phyloP scores from a whole-genome alignment of 345 rosid species.

The Populus deltoides region DNA sequence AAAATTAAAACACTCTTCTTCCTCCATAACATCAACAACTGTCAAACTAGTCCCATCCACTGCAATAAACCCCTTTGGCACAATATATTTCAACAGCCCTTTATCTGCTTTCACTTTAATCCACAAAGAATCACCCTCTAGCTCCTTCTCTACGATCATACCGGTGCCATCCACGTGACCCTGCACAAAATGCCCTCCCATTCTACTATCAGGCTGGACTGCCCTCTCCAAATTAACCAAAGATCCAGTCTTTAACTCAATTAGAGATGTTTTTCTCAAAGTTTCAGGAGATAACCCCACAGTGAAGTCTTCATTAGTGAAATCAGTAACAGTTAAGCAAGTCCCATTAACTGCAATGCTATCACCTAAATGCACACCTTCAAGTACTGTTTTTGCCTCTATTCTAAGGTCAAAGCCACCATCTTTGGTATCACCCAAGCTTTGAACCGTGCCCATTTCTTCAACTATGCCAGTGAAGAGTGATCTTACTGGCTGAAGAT shows the following conservation, averaged over 20 bases:
- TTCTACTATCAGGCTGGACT: constrained; percentile 60
- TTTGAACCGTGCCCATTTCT: constrained; percentile 68
- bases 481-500: constrained; percentile 25
- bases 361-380: constrained; percentile 71
- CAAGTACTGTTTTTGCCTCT: constrained; percentile 54
- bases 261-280: constrained; percentile 64
- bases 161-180: constrained; percentile 96
- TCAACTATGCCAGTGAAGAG: constrained; percentile 90
- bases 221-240: constrained; percentile 86
- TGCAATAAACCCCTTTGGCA: constrained; percentile 83
- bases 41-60: constrained; percentile 94
- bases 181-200: constrained; percentile 95
- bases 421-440: constrained; percentile 44
- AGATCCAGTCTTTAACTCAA: constrained; percentile 64
- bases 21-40: constrained; percentile 77
- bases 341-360: constrained; percentile 87
- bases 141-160: constrained; percentile 55
- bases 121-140: constrained; percentile 82
- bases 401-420: constrained; percentile 72
- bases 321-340: constrained; percentile 76
- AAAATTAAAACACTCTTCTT: constrained; percentile 70
- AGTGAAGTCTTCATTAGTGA: constrained; percentile 49
- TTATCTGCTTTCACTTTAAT: constrained; percentile 62
- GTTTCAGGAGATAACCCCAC: constrained; percentile 83
- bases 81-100: constrained; percentile 56